phyloP scores from a whole-genome alignment of 257 asterid genomes.

The Solanum sejunctum region DNA sequence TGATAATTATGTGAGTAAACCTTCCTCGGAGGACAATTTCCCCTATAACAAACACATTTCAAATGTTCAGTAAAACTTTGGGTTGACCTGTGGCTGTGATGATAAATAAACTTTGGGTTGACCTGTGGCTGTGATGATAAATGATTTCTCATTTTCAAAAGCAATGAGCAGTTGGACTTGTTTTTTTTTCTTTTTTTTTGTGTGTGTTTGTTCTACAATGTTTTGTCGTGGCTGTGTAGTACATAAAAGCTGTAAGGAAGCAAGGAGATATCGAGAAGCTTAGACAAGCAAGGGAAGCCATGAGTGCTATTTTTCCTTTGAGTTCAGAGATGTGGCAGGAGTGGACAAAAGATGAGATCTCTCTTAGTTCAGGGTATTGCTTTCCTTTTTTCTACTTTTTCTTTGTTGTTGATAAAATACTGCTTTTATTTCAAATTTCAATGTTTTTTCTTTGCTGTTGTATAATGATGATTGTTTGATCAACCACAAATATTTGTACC shows the following conservation, averaged over 20 bases:
- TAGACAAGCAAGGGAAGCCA: conserved; percentile 80
- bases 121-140: background rate
- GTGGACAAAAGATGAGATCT: conserved; percentile 82
- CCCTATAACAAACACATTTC: background rate
- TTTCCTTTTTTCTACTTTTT: background rate
- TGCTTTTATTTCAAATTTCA: background rate
- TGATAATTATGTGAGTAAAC: background rate
- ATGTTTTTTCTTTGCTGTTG: background rate
- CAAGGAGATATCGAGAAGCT: conserved; percentile 78
- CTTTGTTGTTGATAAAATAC: background rate
- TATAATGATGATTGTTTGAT: background rate
- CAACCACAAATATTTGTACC: background rate
- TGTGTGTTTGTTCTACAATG: background rate
- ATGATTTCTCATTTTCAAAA: background rate
- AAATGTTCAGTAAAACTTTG: background rate
- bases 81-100: background rate
- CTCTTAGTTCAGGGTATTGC: conserved; percentile 48
- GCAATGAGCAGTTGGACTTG: background rate
- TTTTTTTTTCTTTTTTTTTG: background rate
- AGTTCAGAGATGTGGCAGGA: conserved; percentile 85
- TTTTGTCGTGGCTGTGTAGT: conserved; percentile 27
- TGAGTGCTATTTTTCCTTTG: conserved; percentile 76
- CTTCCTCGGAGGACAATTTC: background rate
- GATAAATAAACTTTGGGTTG: background rate
- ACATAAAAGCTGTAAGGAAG: conserved; percentile 67